Conservation (phyloP, 148 eudicot genomes). For the Rhododendron ferrugineum region DNA sequence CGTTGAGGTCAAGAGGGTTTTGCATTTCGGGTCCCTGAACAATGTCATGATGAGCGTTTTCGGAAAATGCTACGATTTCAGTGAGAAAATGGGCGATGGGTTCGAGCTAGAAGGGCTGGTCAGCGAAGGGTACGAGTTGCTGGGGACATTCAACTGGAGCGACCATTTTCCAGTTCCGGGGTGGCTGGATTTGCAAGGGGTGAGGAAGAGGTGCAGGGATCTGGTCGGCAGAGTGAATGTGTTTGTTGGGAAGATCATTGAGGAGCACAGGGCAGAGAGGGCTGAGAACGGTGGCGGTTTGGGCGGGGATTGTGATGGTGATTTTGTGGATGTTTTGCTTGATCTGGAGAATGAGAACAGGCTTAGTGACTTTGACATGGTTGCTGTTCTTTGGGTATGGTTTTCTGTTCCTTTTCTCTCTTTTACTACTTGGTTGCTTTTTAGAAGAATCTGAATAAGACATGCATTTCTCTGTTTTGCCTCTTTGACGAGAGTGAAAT, state of each 20-base stretch:
- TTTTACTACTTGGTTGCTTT: background rate
- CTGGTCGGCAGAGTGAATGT: constrained; percentile 56
- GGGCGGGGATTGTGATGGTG: constrained; percentile 36
- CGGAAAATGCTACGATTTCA: no score
- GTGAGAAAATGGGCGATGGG: constrained; percentile 8
- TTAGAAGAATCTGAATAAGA: background rate
- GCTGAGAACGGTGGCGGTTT: background rate
- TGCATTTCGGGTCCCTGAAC: no score
- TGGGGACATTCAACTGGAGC: constrained; percentile 79
- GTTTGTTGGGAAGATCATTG: constrained; percentile 61
- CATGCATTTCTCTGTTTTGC: background rate
- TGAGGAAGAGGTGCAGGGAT: constrained; percentile 56
- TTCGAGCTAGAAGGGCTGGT: constrained; percentile 51
- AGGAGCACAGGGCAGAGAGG: constrained; percentile 47
- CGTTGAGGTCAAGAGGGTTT: no score
- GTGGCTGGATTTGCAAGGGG: constrained; percentile 77
- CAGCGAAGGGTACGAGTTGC: constrained; percentile 74
- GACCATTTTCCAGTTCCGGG: constrained; percentile 80
- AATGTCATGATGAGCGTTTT: no score
- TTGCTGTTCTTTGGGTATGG: no score
- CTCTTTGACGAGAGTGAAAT: background rate
- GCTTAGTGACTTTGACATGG: no score
- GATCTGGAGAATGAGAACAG: constrained; percentile 67
- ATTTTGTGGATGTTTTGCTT: constrained; percentile 86
- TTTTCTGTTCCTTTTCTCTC: background rate